These are phyloP conservation scores for Myxozyma nipponensis DNA, from an alignment of 805 yeast genomes.

Conservation along the genomic window DNA sequence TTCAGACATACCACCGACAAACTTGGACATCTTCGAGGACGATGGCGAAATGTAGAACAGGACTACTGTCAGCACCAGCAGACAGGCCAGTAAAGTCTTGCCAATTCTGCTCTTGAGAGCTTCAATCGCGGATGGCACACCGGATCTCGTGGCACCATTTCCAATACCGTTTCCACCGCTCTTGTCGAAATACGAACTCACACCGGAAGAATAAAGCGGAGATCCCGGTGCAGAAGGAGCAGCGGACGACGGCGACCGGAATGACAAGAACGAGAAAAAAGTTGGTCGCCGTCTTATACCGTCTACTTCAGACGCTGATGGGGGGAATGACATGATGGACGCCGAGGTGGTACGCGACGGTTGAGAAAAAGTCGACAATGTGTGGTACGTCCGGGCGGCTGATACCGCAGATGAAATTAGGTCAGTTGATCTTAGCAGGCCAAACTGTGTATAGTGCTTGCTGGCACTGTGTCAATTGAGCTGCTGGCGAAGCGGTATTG, in stretches of 20 bases:
- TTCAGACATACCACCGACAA: constrained; percentile 13
- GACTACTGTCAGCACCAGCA: constrained; percentile 7
- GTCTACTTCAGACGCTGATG: constrained; percentile 8
- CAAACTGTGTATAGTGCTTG: too few species aligned
- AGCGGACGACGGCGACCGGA: constrained; percentile 7
- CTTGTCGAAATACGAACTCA: constrained; percentile 21
- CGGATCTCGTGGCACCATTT: background rate
- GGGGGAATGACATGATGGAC: constrained; percentile 10
- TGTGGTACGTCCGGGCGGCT: background rate
- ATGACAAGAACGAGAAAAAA: constrained; percentile 25
- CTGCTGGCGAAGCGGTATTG: background rate
- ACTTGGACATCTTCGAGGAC: constrained; percentile 8
- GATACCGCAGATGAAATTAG: background rate
- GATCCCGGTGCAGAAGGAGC: background rate
- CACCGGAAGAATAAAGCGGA: background rate
- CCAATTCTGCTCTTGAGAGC: constrained; percentile 24
- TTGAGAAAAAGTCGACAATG: constrained; percentile 14
- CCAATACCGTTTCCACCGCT: background rate
- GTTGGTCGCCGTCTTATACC: constrained; percentile 28
- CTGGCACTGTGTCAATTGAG: background rate
- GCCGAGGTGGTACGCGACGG: constrained; percentile 10
- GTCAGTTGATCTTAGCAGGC: too few species aligned
- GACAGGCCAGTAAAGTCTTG: constrained; percentile 12
- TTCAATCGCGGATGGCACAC: constrained; percentile 5
- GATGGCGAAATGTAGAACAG: constrained; percentile 13